Percentiles rank a stretch among this genome's conserved stretches.
phyloP scores from a whole-genome alignment of 2,329 filamentous ascomycete genomes.

The Calonectria pauciramosa region DNA sequence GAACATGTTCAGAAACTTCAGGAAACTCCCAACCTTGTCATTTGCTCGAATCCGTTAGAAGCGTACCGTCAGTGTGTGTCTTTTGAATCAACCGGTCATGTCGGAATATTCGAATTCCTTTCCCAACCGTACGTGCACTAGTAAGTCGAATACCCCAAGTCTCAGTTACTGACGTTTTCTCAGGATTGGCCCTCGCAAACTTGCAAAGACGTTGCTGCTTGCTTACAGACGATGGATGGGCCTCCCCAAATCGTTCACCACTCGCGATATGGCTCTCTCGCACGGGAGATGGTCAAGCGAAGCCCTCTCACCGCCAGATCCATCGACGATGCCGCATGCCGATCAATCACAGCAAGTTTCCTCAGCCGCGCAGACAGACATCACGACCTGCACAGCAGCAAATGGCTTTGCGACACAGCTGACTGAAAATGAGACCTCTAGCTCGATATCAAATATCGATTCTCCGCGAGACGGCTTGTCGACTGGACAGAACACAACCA shows the following conservation, averaged over 20 bases:
- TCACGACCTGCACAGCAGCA: not conserved
- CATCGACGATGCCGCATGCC: not conserved
- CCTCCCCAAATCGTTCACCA: not conserved
- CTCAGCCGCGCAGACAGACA: not conserved
- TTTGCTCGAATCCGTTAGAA: slow-evolving; percentile 50
- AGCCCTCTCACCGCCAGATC: too few relatives aligned
- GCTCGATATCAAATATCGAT: not conserved
- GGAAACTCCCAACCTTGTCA: slow-evolving; percentile 45
- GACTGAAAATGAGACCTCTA: not conserved
- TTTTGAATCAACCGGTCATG: slow-evolving; percentile 28
- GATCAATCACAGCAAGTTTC: not conserved
- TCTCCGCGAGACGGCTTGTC: not conserved
- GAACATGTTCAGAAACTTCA: not conserved
- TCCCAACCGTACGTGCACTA: slow-evolving; percentile 53
- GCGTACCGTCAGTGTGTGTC: slow-evolving; percentile 46
- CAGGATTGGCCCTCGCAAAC: slow-evolving; percentile 54
- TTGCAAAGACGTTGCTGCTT: slow-evolving; percentile 50
- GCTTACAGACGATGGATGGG: slow-evolving; percentile 47
- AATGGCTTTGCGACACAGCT: not conserved
- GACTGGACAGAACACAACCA: not conserved
- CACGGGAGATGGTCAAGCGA: too few relatives aligned
- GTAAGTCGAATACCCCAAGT: accelerated
- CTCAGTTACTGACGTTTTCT: not conserved
- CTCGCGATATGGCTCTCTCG: not conserved
- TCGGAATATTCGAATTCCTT: slow-evolving; percentile 53